A percentile compares a stretch with the other conserved stretches of the same genome.
Conservation (phyloP, 202 grass and related monocot genomes). For the Schoenoplectus tabernaemontani region DNA sequence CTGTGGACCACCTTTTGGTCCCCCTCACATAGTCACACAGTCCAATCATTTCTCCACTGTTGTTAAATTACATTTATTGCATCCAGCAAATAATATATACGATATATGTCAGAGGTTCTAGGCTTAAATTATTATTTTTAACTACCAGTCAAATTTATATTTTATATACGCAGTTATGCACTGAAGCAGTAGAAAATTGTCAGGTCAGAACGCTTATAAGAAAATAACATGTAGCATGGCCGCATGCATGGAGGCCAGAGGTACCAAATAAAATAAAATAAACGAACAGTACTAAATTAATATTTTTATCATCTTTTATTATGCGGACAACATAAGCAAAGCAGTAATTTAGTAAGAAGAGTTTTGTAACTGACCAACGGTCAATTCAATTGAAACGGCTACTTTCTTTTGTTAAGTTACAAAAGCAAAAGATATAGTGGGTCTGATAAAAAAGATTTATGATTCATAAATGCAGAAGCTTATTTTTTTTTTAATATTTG, state of each 20-base stretch:
- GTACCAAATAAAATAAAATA: not conserved
- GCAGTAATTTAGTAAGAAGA: not conserved
- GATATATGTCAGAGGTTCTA: constrained; percentile 13
- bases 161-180: no score
- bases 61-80: constrained; percentile 20
- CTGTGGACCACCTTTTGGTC: constrained; percentile 2
- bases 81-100: not conserved
- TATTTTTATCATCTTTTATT: not conserved
- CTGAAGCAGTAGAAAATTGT: not conserved
- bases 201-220: not conserved
- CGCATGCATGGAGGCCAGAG: not conserved
- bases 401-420: constrained; percentile 9
- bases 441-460: not conserved
- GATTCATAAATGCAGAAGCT: not conserved
- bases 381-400: constrained; percentile 5
- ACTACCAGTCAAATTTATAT: not conserved
- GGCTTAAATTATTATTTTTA: not conserved
- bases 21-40: not conserved
- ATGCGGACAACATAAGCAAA: not conserved
- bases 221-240: not conserved
- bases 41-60: constrained; percentile 17
- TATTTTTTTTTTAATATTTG: not conserved
- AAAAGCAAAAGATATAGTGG: not conserved
- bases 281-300: not conserved
- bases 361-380: not conserved